Evolutionary conservation across 2,329 filamentous ascomycete species (phyloP).

Genomic region (Aspergillus caelatus): DNA sequence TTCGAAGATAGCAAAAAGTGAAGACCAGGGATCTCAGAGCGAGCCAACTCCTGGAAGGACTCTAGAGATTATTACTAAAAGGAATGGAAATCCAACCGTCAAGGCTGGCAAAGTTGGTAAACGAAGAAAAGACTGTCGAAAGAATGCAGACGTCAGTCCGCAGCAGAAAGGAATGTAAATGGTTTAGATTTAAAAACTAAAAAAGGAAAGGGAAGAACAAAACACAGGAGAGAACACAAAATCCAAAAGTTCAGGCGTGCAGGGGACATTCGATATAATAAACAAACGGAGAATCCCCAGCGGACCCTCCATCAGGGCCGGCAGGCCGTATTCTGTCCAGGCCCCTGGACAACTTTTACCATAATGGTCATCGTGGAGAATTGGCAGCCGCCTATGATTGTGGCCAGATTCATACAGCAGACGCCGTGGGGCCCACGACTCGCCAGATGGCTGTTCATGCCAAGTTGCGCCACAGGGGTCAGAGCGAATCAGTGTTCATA

Average conservation of each 20-base stretch:
- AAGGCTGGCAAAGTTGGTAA: slow-evolving; percentile 18
- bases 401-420: slow-evolving; percentile 12
- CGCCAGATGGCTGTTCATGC: slow-evolving; percentile 5
- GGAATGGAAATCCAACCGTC: slow-evolving; percentile 24
- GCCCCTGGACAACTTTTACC: background rate
- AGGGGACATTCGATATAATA: slow-evolving; percentile 7
- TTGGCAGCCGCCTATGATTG: slow-evolving; percentile 4
- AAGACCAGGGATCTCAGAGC: slow-evolving; percentile 12
- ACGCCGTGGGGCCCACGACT: slow-evolving; percentile 7
- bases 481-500: slow-evolving; percentile 16
- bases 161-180: slow-evolving; percentile 23
- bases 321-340: background rate
- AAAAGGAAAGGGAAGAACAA: slow-evolving; percentile 11
- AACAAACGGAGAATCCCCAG: slow-evolving; percentile 2
- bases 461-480: background rate
- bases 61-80: slow-evolving; percentile 10
- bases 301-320: background rate
- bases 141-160: slow-evolving; percentile 19
- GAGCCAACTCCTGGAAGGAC: background rate
- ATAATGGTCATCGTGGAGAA: slow-evolving; percentile 2
- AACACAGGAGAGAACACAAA: slow-evolving; percentile 12
- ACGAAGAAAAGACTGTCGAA: slow-evolving; percentile 8
- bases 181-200: background rate
- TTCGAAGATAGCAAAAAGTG: background rate
- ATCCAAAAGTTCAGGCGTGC: slow-evolving; percentile 12